These are phyloP conservation scores for Mycena polygramma DNA, from an alignment of 768 basidiomycete species.

Conservation along the genomic window DNA sequence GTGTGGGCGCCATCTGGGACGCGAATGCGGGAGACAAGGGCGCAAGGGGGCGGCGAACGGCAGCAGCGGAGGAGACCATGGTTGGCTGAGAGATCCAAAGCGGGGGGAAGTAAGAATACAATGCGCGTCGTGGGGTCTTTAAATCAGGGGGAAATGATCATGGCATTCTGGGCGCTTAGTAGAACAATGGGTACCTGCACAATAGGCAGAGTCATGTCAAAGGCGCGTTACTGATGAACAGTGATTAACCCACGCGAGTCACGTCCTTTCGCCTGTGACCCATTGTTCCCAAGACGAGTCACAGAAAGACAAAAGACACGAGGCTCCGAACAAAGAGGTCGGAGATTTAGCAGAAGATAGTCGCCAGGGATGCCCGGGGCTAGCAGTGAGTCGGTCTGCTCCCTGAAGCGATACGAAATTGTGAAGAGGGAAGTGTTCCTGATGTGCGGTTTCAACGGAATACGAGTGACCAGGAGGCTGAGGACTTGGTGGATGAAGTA, in stretches of 20 bases:
- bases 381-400: too few species aligned
- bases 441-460: too few species aligned
- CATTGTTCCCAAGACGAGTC: too few species aligned
- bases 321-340: too few species aligned
- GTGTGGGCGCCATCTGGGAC: constrained; percentile 33
- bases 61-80: constrained; percentile 41
- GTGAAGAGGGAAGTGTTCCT: too few species aligned
- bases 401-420: too few species aligned
- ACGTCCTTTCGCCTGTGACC: constrained; percentile 12
- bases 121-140: constrained; percentile 44
- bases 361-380: too few species aligned
- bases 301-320: too few species aligned
- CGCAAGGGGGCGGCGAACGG: constrained; percentile 34
- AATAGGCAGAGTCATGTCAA: too few species aligned
- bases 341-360: too few species aligned
- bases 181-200: constrained; percentile 32
- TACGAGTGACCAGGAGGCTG: too few species aligned
- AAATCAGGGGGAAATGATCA: constrained; percentile 44
- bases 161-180: constrained; percentile 20
- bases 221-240: background rate
- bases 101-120: constrained; percentile 49
- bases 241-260: background rate
- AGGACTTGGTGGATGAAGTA: too few species aligned
- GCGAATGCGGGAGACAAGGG: constrained; percentile 16
- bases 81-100: constrained; percentile 59